Base-by-base conservation (phyloP, 371 early-diverging fungal species). In the Mucor saturninus region DNA sequence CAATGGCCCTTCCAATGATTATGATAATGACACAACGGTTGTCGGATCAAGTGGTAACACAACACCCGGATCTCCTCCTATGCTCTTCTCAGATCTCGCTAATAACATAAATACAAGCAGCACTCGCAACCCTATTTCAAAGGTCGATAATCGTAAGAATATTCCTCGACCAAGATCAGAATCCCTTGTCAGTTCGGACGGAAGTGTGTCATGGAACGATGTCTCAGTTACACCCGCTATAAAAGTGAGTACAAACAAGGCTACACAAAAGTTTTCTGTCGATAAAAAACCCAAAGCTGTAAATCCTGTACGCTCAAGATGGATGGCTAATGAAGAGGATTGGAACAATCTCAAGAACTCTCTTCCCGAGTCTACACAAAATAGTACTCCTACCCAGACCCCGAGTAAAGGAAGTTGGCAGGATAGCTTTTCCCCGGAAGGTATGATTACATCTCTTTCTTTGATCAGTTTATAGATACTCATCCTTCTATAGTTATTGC, bases 151-250 rank as follows among this genome's bases (percentile, higher is more conserved):
- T 4, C 7, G 8, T 21, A 21, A 46, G 8, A 26, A 7, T 21
- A 21, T 21, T 5, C 4, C 4, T 5, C 21, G 21, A 2, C 8
- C 46, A 26, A 46, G 64, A 15, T 35, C 57, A 3, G 52, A 21
- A 13, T 62, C 65, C 10, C 28, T 61, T 3, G 37, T 71, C n/a
- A 64, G 69, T 32, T 42, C 55, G 5, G 69, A 69, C 4, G 38
- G 35, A 4, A 29, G 48, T 14, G 21, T 60, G 10, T 21, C 51
- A 10, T 69, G 64, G 60, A 26, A 54, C 30, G n/a, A 53, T 2
- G 52, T 57, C 8, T 9, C 50, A 0, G 13, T 28, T 2, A 14
- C 28, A 11, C 5, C 15, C 10, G 50, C 28, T 0, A 50, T 30
- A 0, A 50, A 28, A 9, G 4, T 30, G 1, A 50, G 13, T 50